A percentile compares a stretch with the other conserved stretches of the same genome.
Evolutionary conservation across 176 grass and related monocot genomes (phyloP).

Genomic region (Oryza rufipogon): DNA sequence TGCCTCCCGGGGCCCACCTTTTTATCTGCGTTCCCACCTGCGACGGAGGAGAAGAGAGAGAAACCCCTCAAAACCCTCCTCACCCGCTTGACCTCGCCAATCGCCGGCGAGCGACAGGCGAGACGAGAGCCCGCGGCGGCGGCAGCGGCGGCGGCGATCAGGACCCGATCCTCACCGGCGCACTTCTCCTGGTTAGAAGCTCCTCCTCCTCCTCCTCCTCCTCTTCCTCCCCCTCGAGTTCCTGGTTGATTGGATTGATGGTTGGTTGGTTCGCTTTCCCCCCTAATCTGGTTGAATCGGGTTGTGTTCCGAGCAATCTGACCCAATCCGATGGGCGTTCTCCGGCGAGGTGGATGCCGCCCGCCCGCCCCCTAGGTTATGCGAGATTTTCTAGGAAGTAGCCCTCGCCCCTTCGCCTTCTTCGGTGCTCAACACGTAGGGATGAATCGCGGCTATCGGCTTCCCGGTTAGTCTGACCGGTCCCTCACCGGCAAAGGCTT

Average conservation of each 20-base stretch:
- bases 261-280: not conserved
- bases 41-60: not conserved
- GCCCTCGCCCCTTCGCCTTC: not conserved
- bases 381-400: not conserved
- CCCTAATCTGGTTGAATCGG: conserved; percentile 2
- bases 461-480: not conserved
- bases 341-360: not conserved
- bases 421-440: not conserved
- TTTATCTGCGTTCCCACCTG: too few species aligned
- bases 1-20: too few species aligned
- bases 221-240: not conserved
- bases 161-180: conserved; percentile 17
- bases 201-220: not conserved
- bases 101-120: not conserved
- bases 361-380: not conserved
- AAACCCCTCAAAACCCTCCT: conserved; percentile 36
- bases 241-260: not conserved
- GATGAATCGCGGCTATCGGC: not conserved
- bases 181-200: not conserved
- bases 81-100: conserved; percentile 24
- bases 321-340: not conserved
- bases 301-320: not conserved
- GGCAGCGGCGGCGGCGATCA: not conserved
- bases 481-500: not conserved
- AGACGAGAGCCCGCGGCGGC: not conserved